Percentiles rank a stretch among this genome's conserved stretches.
phyloP scores from a whole-genome alignment of 352 stramenopile genomes.

The Globisporangium alternatum region DNA sequence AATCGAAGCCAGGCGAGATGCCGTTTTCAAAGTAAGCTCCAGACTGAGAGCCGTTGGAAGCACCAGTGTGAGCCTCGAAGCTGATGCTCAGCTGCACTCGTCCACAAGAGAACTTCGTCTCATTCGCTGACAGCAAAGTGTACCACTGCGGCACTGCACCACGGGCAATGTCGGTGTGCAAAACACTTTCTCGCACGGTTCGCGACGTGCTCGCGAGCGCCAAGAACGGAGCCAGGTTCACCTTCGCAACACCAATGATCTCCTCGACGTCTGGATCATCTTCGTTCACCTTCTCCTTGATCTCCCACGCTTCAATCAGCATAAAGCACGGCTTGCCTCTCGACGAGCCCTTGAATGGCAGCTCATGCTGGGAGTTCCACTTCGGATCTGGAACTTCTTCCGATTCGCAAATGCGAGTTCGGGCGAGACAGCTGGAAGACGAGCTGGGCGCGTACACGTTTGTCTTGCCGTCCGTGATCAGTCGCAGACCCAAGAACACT shows the following conservation, averaged over 20 bases:
- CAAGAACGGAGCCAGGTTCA: conserved; percentile 86
- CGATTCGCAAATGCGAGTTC: conserved; percentile 55
- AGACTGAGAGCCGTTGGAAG: conserved; percentile 2
- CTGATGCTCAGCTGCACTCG: conserved; percentile 85
- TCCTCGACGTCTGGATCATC: conserved; percentile 50
- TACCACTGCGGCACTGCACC: conserved; percentile 86
- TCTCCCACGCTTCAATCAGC: conserved; percentile 84
- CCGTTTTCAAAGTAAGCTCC: conserved; percentile 14
- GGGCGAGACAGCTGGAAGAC: conserved; percentile 67
- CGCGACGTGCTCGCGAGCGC: conserved; percentile 78
- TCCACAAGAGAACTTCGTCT: conserved; percentile 84
- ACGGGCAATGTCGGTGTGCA: conserved; percentile 82
- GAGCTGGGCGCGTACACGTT: conserved; percentile 85
- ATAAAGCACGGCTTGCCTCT: conserved; percentile 84
- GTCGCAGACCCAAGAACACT: conserved; percentile 69
- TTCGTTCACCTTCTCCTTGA: conserved; percentile 35
- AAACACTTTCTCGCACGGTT: conserved; percentile 76
- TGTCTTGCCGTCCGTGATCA: conserved; percentile 83
- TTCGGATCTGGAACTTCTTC: conserved; percentile 62
- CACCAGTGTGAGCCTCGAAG: conserved; percentile 52
- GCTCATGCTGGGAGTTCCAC: conserved; percentile 79
- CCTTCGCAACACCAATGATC: conserved; percentile 80
- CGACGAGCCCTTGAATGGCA: conserved; percentile 67
- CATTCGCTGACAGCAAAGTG: conserved; percentile 73
- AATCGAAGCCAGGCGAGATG: conserved; percentile 40